A percentile compares a stretch with the other conserved stretches of the same genome.
These are phyloP conservation scores for Lathyrus aphaca DNA, from an alignment of 306 rosid genomes.

Conservation along the genomic window DNA sequence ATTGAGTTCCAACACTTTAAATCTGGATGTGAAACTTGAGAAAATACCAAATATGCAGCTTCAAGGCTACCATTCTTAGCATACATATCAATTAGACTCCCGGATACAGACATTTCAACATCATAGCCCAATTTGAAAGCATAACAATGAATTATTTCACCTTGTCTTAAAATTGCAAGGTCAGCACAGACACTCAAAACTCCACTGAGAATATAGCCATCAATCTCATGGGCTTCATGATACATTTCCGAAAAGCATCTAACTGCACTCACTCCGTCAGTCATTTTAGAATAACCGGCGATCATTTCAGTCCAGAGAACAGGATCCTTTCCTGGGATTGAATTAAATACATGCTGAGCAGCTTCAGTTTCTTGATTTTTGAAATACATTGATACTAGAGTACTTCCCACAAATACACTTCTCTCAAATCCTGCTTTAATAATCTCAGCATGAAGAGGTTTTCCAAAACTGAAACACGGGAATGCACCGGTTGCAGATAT, in stretches of 20 bases:
- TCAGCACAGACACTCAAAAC: slow-evolving; percentile 75
- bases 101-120: slow-evolving; percentile 67
- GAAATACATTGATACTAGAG: slow-evolving; percentile 75
- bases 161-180: slow-evolving; percentile 72
- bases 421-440: slow-evolving; percentile 60
- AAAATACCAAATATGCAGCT: slow-evolving; percentile 60
- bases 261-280: slow-evolving; percentile 55
- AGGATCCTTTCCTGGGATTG: slow-evolving; percentile 62
- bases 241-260: slow-evolving; percentile 62
- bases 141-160: slow-evolving; percentile 76
- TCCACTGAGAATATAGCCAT: slow-evolving; percentile 72
- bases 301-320: slow-evolving; percentile 92
- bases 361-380: slow-evolving; percentile 60
- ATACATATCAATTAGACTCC: slow-evolving; percentile 86
- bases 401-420: slow-evolving; percentile 71
- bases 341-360: slow-evolving; percentile 56
- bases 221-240: slow-evolving; percentile 53
- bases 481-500: slow-evolving; percentile 54
- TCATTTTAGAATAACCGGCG: slow-evolving; percentile 61
- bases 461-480: slow-evolving; percentile 53
- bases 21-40: slow-evolving; percentile 60
- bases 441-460: slow-evolving; percentile 72
- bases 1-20: slow-evolving; percentile 88
- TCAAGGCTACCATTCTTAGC: slow-evolving; percentile 75
- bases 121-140: slow-evolving; percentile 66